Evolutionary conservation across 371 early-diverging fungal species (phyloP), one percentile per base, ranked within the genome.

Genomic region (Circinella minor): DNA sequence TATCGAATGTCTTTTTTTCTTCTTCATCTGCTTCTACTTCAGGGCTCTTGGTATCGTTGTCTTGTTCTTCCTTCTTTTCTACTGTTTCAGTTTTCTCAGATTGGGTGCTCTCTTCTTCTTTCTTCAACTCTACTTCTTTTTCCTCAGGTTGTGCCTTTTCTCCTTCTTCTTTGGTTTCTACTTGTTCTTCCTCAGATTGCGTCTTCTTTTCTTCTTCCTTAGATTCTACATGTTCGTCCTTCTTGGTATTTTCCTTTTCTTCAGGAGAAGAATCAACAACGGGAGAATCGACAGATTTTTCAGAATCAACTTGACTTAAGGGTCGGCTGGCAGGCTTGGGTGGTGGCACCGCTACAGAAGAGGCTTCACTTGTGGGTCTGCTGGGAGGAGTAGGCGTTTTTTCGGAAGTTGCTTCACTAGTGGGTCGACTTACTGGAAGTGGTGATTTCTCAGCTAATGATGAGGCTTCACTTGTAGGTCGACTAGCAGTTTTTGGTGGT

Each of bases 1-100:
- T 73, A 73, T 67, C 72, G 15, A 70, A 66, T 34, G 48, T 20
- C 27, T 74, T 68, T 38, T 74, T 73, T 55, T 36, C 68, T 51
- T 63, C 68, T 51, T 20, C 68, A 39, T 63, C 68, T 57, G 66
- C 67, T 36, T 70, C 68, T 57, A 66, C 67, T 36, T 70, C 71
- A 7, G 60, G 65, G 1, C 48, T 55, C 48, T 65, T 59, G 47
- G 38, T 59, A 54, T 61, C 63, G 4, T 62, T 63, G 18, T 43
- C 11, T 43, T 43, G 43, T 43, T 43, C 43, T n/a, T 55, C 55
- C 20, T 48, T 47, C 38, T 54, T 37, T 27, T 51, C 55, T 60
- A 57, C 47, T 63, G 61, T 69, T 11, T 57, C 51, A n/a, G 66
- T 7, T 62, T 70, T 63, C 66, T 78, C 57, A 46, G 46, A 17